phyloP scores from a whole-genome alignment of 305 asterid genomes.

The Coffea humblotiana region DNA sequence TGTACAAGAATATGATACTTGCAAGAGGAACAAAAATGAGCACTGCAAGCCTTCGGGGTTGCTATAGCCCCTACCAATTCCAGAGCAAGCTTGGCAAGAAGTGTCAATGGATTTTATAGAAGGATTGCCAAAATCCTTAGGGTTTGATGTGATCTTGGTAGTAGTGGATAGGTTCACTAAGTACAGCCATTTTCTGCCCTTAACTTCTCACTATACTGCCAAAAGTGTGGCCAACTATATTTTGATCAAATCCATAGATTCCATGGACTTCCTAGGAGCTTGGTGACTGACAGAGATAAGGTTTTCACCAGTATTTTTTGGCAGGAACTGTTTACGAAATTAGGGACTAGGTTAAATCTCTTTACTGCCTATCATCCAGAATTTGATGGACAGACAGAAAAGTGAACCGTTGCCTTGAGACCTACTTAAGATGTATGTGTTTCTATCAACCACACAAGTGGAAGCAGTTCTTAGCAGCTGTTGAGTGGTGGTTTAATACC shows the following conservation, averaged over 20 bases:
- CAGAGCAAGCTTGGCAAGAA: not conserved
- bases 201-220: not conserved
- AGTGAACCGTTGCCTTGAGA: constrained; percentile 10
- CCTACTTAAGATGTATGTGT: not conserved
- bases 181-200: not conserved
- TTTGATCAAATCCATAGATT: not conserved
- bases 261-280: not conserved
- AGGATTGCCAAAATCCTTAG: not conserved
- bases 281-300: not conserved
- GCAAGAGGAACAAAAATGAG: not conserved
- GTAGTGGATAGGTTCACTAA: not conserved
- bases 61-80: not conserved
- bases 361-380: not conserved
- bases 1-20: not conserved
- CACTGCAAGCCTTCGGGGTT: not conserved
- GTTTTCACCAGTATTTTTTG: not conserved
- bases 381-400: not conserved
- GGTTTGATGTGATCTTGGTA: not conserved
- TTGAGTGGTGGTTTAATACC: too few species aligned
- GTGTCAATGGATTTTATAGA: not conserved
- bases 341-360: not conserved
- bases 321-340: not conserved
- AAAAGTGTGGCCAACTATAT: accelerated
- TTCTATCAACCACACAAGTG: too few species aligned
- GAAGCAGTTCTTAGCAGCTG: too few species aligned